Evolutionary conservation across 2,329 filamentous ascomycete genomes (phyloP).

Genomic region (Dothideomycetes sp.): DNA sequence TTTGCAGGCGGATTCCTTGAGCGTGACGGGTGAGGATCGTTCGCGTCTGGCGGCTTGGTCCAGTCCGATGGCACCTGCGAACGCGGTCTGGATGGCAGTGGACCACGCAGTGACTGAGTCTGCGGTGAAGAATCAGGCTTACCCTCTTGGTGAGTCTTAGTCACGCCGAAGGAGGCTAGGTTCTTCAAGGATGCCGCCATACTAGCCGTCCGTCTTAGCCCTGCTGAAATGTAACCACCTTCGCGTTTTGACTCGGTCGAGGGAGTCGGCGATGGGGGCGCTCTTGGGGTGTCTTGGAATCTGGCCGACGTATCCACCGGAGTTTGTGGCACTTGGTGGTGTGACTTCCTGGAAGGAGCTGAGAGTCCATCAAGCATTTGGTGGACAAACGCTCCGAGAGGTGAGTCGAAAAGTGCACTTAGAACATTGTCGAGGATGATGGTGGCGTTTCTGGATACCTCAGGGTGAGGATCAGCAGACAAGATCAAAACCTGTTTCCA

Average conservation of each 20-base stretch:
- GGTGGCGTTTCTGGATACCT: constrained; percentile 76
- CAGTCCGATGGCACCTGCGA: constrained; percentile 46
- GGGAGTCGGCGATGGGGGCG: constrained; percentile 35
- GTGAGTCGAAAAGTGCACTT: constrained; percentile 63
- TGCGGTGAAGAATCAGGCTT: background rate
- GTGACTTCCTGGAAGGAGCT: constrained; percentile 2
- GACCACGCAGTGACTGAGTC: constrained; percentile 11
- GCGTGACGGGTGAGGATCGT: constrained; percentile 56
- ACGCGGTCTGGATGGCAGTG: constrained; percentile 28
- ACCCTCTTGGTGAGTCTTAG: constrained; percentile 5
- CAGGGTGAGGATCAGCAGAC: constrained; percentile 87
- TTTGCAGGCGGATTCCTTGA: constrained; percentile 58
- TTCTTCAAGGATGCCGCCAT: constrained; percentile 55
- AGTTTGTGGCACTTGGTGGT: constrained; percentile 12
- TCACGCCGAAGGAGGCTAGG: constrained; percentile 39
- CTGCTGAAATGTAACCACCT: constrained; percentile 50
- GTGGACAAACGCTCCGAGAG: constrained; percentile 60
- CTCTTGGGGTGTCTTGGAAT: constrained; percentile 18
- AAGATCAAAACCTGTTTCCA: constrained; percentile 91
- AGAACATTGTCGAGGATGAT: constrained; percentile 82
- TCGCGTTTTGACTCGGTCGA: constrained; percentile 37
- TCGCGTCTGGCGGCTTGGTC: constrained; percentile 61
- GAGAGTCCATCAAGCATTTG: constrained; percentile 62
- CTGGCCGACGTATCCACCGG: constrained; percentile 6
- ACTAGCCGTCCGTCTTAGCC: constrained; percentile 52